These are phyloP conservation scores for Apophysomyces sp. DNA, from an alignment of 371 early-diverging fungal species.

Conservation along the genomic window DNA sequence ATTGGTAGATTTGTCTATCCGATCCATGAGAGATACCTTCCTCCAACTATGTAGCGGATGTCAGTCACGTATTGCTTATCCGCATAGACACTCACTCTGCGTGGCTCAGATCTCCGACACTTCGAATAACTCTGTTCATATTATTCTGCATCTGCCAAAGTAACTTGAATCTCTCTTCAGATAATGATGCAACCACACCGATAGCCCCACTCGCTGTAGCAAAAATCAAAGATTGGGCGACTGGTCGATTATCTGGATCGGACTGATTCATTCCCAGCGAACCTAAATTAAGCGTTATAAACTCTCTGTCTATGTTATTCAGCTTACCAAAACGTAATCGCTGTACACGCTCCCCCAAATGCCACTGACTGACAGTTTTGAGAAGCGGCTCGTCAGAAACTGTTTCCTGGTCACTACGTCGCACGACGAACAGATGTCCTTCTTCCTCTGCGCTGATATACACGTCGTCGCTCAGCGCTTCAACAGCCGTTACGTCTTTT, in stretches of 20 bases:
- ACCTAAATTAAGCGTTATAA: constrained; percentile 33
- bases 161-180: constrained; percentile 58
- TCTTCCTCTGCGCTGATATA: constrained; percentile 65
- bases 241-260: constrained; percentile 56
- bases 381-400: constrained; percentile 54
- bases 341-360: constrained; percentile 85
- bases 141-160: constrained; percentile 74
- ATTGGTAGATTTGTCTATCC: constrained; percentile 52
- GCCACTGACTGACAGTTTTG: constrained; percentile 71
- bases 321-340: constrained; percentile 69
- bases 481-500: constrained; percentile 69
- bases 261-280: constrained; percentile 72
- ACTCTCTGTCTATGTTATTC: neutral
- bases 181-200: constrained; percentile 76
- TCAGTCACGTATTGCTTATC: neutral
- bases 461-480: constrained; percentile 56
- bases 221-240: constrained; percentile 62
- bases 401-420: constrained; percentile 39
- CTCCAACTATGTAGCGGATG: constrained; percentile 61
- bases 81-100: constrained; percentile 52
- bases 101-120: constrained; percentile 69
- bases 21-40: constrained; percentile 56
- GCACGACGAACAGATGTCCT: constrained; percentile 65
- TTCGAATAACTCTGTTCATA: constrained; percentile 59
- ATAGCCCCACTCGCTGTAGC: constrained; percentile 81